Evolutionary conservation across 108 stramenopile genomes (phyloP).

Genomic region (Fragilaria radians): DNA sequence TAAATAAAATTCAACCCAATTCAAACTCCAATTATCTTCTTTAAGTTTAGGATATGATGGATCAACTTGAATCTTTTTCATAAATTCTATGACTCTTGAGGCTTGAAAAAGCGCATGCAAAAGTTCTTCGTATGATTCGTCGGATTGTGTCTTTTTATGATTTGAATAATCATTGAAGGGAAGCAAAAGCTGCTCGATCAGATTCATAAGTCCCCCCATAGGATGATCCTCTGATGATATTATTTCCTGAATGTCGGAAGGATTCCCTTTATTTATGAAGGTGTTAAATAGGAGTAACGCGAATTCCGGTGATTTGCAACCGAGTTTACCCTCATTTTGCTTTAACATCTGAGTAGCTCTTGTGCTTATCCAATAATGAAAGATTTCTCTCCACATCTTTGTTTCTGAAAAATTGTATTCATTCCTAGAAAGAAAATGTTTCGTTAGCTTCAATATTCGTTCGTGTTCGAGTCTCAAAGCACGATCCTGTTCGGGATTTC

Average conservation of each 20-base stretch:
- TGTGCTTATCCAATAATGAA: constrained; percentile 2
- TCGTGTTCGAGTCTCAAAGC: background rate
- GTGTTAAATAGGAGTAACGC: background rate
- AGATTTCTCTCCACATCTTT: background rate
- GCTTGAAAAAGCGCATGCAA: background rate
- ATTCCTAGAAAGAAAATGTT: background rate
- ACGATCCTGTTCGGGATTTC: constrained; percentile 6
- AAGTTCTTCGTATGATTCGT: background rate
- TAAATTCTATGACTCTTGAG: background rate
- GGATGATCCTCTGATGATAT: background rate
- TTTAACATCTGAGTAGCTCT: background rate
- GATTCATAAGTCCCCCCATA: background rate
- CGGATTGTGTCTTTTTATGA: background rate
- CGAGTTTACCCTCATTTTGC: too few relatives aligned
- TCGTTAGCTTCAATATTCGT: background rate
- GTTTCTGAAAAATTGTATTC: background rate
- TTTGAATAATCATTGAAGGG: background rate
- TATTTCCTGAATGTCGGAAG: background rate
- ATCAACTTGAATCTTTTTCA: background rate
- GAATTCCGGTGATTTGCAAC: too few relatives aligned
- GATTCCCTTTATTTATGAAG: background rate
- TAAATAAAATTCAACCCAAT: background rate
- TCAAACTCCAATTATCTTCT: background rate
- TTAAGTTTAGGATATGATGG: background rate
- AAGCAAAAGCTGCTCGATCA: constrained; percentile 1